phyloP scores from a whole-genome alignment of 192 early-diverging fungal species.

The Neocallimastix lanati region DNA sequence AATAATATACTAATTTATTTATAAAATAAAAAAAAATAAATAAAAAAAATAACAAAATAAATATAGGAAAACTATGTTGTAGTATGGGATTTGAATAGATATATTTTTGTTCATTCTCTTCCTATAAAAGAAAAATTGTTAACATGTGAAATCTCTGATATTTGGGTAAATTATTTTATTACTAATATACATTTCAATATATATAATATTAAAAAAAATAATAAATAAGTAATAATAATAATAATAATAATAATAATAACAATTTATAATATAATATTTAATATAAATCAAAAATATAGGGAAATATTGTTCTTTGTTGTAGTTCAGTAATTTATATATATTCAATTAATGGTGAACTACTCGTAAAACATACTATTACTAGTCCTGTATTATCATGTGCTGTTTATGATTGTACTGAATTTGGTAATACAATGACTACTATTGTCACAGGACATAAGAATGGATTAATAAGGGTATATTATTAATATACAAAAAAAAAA shows the following conservation, averaged over 20 bases:
- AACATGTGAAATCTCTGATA: slow-evolving; percentile 31
- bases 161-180: slow-evolving; percentile 17
- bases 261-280: too few species aligned
- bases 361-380: slow-evolving; percentile 21
- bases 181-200: not conserved
- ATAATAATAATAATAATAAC: too few species aligned
- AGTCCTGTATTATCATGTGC: not conserved
- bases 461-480: not conserved
- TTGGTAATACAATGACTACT: not conserved
- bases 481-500: too few species aligned
- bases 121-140: slow-evolving; percentile 26
- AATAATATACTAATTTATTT: not conserved
- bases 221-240: too few species aligned
- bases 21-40: not conserved
- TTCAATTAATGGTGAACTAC: slow-evolving; percentile 42
- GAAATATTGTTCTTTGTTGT: slow-evolving; percentile 44
- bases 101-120: slow-evolving; percentile 37
- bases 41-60: too few species aligned
- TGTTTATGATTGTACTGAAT: not conserved
- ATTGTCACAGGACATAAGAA: not conserved
- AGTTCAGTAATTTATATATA: slow-evolving; percentile 31
- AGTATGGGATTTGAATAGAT: slow-evolving; percentile 45
- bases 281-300: slow-evolving; percentile 8
- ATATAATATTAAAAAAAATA: too few species aligned
- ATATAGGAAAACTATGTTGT: slow-evolving; percentile 36